A percentile compares a stretch with the other conserved stretches of the same genome.
Evolutionary conservation across 169 alveolate genomes (phyloP).

Genomic region (Plasmodium yoelii): DNA sequence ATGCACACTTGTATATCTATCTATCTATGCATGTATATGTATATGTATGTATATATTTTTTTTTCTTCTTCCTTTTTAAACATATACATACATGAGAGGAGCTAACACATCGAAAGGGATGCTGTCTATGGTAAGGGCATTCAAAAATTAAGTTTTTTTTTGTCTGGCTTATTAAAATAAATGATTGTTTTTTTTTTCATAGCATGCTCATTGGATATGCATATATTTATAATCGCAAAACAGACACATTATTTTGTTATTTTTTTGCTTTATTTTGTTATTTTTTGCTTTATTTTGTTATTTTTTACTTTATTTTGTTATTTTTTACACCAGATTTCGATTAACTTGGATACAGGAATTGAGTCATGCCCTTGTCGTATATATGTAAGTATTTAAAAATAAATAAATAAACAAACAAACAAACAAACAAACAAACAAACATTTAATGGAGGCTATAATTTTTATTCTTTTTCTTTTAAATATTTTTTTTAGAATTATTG

Average conservation of each 20-base stretch:
- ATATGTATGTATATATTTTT: neutral
- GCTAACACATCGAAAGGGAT: neutral
- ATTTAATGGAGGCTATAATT: neutral
- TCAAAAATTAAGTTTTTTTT: neutral
- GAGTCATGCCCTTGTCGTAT: neutral
- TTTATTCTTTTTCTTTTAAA: neutral
- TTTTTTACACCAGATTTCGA: neutral
- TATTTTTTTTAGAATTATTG: conserved; percentile 32
- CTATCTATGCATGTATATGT: neutral
- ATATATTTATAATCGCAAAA: neutral
- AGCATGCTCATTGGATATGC: neutral
- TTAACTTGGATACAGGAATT: neutral
- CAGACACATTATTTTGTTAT: neutral
- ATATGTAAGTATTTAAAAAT: neutral
- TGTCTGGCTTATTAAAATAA: no score
- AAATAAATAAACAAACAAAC: no score
- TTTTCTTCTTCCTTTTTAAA: conserved; percentile 1
- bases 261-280: neutral
- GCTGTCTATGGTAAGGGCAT: conserved; percentile 34
- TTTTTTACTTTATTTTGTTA: neutral
- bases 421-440: no score
- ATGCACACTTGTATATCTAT: neutral
- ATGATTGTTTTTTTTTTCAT: neutral
- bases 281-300: neutral
- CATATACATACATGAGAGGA: conserved; percentile 66